Percentiles rank a stretch among this genome's conserved stretches.
These are phyloP conservation scores for Penicillium bovifimosum DNA, from an alignment of 495 filamentous ascomycete genomes.

Conservation along the genomic window DNA sequence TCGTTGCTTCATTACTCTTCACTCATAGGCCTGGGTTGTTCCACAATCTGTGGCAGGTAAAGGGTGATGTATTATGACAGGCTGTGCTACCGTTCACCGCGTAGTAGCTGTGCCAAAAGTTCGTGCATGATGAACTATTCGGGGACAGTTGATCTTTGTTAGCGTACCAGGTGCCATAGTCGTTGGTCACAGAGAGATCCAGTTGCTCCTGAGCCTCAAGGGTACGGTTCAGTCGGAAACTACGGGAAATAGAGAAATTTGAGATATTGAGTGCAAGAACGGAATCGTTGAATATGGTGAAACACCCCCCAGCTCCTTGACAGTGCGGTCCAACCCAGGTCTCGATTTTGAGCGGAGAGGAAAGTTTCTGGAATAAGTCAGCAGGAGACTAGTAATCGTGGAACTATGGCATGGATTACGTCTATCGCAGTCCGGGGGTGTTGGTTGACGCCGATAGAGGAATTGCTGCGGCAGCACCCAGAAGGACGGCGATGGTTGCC, in stretches of 20 bases:
- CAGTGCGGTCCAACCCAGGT: slow-evolving; percentile 1
- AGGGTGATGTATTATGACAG: slow-evolving; percentile 6
- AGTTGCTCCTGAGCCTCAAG: neutral
- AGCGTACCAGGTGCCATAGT: neutral
- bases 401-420: neutral
- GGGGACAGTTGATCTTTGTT: slow-evolving; percentile 1
- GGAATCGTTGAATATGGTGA: neutral
- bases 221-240: slow-evolving; percentile 8
- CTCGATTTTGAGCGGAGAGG: neutral
- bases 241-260: neutral
- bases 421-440: neutral
- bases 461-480: neutral
- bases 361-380: slow-evolving; percentile 1
- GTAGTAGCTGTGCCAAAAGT: slow-evolving; percentile 7
- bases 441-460: neutral
- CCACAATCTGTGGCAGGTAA: slow-evolving; percentile 7
- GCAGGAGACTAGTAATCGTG: neutral
- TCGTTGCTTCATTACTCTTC: no score
- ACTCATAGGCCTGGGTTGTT: slow-evolving; percentile 1
- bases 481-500: neutral
- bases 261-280: slow-evolving; percentile 1
- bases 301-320: neutral
- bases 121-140: slow-evolving; percentile 2
- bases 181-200: slow-evolving; percentile 3
- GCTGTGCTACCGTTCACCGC: slow-evolving; percentile 1